Evolutionary conservation across 345 rosid genomes (phyloP).

Genomic region (Iberis pinnata): DNA sequence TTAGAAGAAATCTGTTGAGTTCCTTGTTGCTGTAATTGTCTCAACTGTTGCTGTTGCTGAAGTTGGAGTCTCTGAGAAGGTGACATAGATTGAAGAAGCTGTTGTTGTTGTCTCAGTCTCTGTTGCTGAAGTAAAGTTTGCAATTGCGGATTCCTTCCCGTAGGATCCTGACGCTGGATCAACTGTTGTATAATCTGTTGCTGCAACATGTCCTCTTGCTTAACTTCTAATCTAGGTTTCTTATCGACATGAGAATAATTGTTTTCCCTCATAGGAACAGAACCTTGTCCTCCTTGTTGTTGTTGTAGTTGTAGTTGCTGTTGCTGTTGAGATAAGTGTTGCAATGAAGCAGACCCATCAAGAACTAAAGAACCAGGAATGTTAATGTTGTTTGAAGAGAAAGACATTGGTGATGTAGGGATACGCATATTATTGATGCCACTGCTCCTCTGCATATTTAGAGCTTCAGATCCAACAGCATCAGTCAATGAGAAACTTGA

Average conservation of each 20-base stretch:
- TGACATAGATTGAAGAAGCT: slow-evolving; percentile 71
- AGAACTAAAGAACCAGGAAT: slow-evolving; percentile 21
- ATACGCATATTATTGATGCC: slow-evolving; percentile 22
- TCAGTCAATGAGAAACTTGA: slow-evolving; percentile 21
- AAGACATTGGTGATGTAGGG: slow-evolving; percentile 30
- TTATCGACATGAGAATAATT: slow-evolving; percentile 38
- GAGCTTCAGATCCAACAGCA: slow-evolving; percentile 11
- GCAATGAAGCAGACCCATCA: slow-evolving; percentile 28
- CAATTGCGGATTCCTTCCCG: slow-evolving; percentile 58
- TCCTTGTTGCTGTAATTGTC: slow-evolving; percentile 70
- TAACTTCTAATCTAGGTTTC: slow-evolving; percentile 76
- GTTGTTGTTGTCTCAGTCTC: slow-evolving; percentile 48
- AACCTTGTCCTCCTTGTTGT: slow-evolving; percentile 22
- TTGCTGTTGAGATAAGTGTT: slow-evolving; percentile 18
- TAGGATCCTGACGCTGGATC: slow-evolving; percentile 65
- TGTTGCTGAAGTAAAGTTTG: slow-evolving; percentile 71
- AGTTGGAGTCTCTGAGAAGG: slow-evolving; percentile 74
- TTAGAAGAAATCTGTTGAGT: slow-evolving; percentile 47
- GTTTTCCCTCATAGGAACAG: slow-evolving; percentile 22
- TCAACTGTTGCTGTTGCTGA: slow-evolving; percentile 55
- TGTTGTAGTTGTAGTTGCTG: slow-evolving; percentile 6
- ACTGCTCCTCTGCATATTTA: slow-evolving; percentile 23
- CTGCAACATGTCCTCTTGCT: slow-evolving; percentile 77
- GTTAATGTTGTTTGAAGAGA: slow-evolving; percentile 24
- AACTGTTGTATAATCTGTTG: slow-evolving; percentile 74